Conservation (phyloP, 1,284 basidiomycete species). For the Mycena sp. region DNA sequence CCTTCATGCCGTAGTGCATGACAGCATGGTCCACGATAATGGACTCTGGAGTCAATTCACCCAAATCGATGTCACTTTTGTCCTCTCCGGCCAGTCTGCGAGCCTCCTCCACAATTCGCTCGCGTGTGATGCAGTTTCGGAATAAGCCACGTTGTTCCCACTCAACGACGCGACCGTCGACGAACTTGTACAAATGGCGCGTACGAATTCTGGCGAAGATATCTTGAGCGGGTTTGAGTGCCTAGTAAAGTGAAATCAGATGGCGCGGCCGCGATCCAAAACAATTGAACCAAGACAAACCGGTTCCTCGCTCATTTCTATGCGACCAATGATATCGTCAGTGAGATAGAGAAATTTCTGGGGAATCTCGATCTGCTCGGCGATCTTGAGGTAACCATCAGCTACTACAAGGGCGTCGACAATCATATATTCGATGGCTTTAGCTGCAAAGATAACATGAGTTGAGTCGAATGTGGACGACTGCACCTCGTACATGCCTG, state of each 20-base stretch:
- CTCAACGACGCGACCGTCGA: slow-evolving; percentile 73
- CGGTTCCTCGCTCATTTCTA: slow-evolving; percentile 61
- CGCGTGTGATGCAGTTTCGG: slow-evolving; percentile 34
- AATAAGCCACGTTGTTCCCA: slow-evolving; percentile 55
- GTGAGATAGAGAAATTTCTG: slow-evolving; percentile 70
- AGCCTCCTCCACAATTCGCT: slow-evolving; percentile 62
- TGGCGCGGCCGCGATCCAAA: background rate
- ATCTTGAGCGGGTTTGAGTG: slow-evolving; percentile 62
- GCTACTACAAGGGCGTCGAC: slow-evolving; percentile 75
- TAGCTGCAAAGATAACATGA: slow-evolving; percentile 52
- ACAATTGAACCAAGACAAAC: slow-evolving; percentile 43
- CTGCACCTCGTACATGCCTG: slow-evolving; percentile 53
- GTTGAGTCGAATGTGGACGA: background rate
- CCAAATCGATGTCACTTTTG: slow-evolving; percentile 39
- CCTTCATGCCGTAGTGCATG: slow-evolving; percentile 81
- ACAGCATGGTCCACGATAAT: slow-evolving; percentile 69
- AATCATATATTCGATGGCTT: slow-evolving; percentile 83
- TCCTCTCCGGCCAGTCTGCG: slow-evolving; percentile 33
- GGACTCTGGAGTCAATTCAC: slow-evolving; percentile 53
- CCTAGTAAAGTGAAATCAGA: slow-evolving; percentile 47
- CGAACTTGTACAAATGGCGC: slow-evolving; percentile 73
- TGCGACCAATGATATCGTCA: slow-evolving; percentile 68
- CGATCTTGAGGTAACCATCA: slow-evolving; percentile 68
- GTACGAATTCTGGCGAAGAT: slow-evolving; percentile 68
- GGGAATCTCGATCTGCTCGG: slow-evolving; percentile 63